Conservation (phyloP, 371 early-diverging fungal species). For the Mortierella sp. region DNA sequence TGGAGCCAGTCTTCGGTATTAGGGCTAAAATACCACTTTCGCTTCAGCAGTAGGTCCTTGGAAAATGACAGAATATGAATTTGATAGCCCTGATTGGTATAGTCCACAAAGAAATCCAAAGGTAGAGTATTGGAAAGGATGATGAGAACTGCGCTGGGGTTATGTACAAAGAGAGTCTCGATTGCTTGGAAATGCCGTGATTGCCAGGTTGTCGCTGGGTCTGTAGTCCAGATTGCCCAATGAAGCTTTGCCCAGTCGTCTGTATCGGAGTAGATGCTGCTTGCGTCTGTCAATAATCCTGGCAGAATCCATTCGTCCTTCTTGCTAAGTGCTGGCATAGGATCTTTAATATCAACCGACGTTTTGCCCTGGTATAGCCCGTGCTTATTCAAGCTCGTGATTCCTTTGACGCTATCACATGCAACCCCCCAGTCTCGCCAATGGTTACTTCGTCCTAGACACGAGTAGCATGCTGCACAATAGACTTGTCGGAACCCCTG, state of each 20-base stretch:
- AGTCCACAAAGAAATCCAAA: constrained; percentile 65
- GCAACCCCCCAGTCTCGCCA: constrained; percentile 65
- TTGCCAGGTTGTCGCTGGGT: constrained; percentile 66
- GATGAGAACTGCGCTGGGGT: constrained; percentile 70
- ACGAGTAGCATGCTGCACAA: constrained; percentile 73
- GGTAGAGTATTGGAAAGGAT: constrained; percentile 72
- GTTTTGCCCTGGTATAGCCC: constrained; percentile 16
- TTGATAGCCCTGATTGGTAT: constrained; percentile 68
- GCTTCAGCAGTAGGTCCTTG: constrained; percentile 66
- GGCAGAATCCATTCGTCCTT: constrained; percentile 75
- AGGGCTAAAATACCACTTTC: constrained; percentile 74
- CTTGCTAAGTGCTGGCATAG: constrained; percentile 50
- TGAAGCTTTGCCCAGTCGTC: constrained; percentile 72
- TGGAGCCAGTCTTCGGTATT: constrained; percentile 71
- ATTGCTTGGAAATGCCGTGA: constrained; percentile 75
- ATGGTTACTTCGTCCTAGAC: constrained; percentile 63
- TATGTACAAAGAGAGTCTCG: constrained; percentile 75
- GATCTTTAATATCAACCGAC: constrained; percentile 58
- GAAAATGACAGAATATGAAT: constrained; percentile 70
- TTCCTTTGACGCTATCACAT: constrained; percentile 67
- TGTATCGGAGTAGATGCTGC: constrained; percentile 68
- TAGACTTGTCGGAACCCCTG: constrained; percentile 58
- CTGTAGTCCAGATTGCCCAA: constrained; percentile 78
- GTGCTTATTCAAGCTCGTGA: constrained; percentile 53
- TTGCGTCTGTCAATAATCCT: constrained; percentile 64